Conservation (phyloP, 2,329 filamentous ascomycete species). For the Plenodomus tracheiphilus region DNA sequence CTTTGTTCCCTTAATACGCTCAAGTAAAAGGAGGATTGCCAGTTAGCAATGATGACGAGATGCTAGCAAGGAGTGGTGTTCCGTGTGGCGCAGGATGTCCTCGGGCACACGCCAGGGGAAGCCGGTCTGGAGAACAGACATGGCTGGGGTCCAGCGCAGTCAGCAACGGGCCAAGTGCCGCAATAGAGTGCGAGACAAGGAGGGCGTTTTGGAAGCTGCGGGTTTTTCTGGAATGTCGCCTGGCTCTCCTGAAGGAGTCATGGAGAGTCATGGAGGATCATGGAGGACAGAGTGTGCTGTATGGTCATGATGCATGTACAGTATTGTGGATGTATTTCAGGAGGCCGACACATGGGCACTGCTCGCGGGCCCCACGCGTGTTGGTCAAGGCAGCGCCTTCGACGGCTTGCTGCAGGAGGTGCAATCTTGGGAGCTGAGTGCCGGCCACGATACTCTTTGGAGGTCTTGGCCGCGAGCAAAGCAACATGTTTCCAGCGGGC, state of each 20-base stretch:
- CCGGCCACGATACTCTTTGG: conserved; percentile 32
- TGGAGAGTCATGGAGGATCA: neutral
- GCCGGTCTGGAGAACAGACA: conserved; percentile 19
- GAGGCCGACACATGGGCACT: too few relatives aligned
- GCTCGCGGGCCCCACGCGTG: too few relatives aligned
- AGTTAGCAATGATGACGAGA: conserved; percentile 35
- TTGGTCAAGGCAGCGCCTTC: neutral
- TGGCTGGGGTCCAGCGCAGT: conserved; percentile 15
- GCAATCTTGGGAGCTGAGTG: conserved; percentile 12
- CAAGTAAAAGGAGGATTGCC: conserved; percentile 33
- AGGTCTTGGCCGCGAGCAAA: conserved; percentile 32
- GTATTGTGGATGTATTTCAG: too few relatives aligned
- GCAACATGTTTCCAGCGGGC: conserved; percentile 34
- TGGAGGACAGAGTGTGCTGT: too few relatives aligned
- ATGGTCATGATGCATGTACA: too few relatives aligned
- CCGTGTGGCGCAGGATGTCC: conserved; percentile 15
- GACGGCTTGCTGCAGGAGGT: neutral
- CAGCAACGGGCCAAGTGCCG: conserved; percentile 6
- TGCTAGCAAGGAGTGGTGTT: conserved; percentile 23
- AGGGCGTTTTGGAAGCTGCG: neutral
- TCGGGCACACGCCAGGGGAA: conserved; percentile 23
- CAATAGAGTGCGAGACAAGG: neutral
- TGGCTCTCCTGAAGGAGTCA: neutral
- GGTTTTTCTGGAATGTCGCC: neutral
- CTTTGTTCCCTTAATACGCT: conserved; percentile 19